Evolutionary conservation across 2,329 filamentous ascomycete genomes (phyloP), one percentile per base, ranked within the genome.

Genomic region (Botryosphaeria dothidea): DNA sequence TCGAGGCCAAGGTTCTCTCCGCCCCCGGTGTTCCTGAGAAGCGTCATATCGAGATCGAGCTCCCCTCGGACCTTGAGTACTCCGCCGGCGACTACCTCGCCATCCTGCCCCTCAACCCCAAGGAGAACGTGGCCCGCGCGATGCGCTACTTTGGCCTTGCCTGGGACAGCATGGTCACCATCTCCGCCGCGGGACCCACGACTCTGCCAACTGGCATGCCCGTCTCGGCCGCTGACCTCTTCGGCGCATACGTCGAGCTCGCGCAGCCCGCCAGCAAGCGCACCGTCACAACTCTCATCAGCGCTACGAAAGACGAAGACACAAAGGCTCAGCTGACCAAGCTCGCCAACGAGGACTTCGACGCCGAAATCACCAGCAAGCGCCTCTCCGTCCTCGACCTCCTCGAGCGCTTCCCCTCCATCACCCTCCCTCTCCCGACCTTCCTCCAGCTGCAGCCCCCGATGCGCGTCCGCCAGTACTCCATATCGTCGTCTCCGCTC

Each of bases 401-500:
- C 1, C 82, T 94, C 1, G 88, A 92, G 71, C 81, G 83, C 11
- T 89, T 88, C 72, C 81, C 85, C 11, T 70, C 73, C 0, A 80
- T 91, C 34, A 77, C 84, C 2, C 76, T 94, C 0, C 83, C 90
- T 0, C 83, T 95, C 25, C 84, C 84, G 3, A 78, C 85, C 19
- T 94, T 90, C 79, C 81, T 95, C 7, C 82, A 83, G 36, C 89
- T 92, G 82, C 84, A 93, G 84, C 90, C 90, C 1, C 89, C 91
- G 0, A 91, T 95, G 88, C 87, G 90, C 29, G 83, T 91, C 43
- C 85, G 90, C n/a, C 89, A 92, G 74, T 93, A 93, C 80, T 91
- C 88, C 34, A 92, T 93, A 71, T 92, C 90, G 0, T 92, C 90
- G 0, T 92, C 90, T 0, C 89, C 90, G 0, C 81, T 92, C 0